Conservation (phyloP, 2,329 filamentous ascomycete species). For the Colletotrichum tanaceti region DNA sequence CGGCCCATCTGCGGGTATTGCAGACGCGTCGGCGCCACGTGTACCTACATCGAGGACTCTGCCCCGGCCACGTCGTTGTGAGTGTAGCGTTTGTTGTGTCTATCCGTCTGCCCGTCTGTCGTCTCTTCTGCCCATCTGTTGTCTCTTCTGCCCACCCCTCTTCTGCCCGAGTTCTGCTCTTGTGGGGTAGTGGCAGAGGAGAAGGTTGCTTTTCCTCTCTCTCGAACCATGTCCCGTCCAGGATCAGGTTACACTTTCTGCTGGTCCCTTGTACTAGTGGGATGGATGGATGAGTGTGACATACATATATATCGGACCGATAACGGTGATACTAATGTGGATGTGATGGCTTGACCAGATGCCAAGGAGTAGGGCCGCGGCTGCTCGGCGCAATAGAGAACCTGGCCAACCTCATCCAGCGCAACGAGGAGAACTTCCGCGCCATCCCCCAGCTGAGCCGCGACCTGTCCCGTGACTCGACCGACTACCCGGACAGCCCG, state of each 20-base stretch:
- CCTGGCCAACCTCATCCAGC: constrained; percentile 37
- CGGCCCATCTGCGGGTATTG: constrained; percentile 53
- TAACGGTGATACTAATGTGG: constrained; percentile 28
- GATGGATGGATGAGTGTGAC: too few species aligned
- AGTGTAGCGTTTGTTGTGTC: constrained; percentile 17
- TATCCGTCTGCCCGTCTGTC: too few species aligned
- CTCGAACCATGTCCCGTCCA: not conserved
- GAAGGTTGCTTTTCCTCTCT: not conserved
- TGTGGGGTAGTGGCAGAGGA: too few species aligned
- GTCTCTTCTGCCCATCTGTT: too few species aligned
- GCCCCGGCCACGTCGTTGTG: constrained; percentile 33
- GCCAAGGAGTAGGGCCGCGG: constrained; percentile 35
- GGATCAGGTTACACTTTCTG: not conserved
- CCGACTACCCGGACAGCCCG: constrained; percentile 36
- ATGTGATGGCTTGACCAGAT: constrained; percentile 13
- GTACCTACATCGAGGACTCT: constrained; percentile 46
- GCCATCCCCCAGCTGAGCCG: constrained; percentile 37
- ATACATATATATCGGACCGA: not conserved
- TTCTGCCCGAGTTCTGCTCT: too few species aligned
- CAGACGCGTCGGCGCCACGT: constrained; percentile 48
- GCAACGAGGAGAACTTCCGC: constrained; percentile 38
- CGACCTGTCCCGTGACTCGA: constrained; percentile 33
- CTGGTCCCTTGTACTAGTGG: too few species aligned
- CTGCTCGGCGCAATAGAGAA: constrained; percentile 37
- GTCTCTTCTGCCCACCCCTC: too few species aligned